These are phyloP conservation scores for Epithele typhae DNA, from an alignment of 768 basidiomycete species.

Conservation along the genomic window DNA sequence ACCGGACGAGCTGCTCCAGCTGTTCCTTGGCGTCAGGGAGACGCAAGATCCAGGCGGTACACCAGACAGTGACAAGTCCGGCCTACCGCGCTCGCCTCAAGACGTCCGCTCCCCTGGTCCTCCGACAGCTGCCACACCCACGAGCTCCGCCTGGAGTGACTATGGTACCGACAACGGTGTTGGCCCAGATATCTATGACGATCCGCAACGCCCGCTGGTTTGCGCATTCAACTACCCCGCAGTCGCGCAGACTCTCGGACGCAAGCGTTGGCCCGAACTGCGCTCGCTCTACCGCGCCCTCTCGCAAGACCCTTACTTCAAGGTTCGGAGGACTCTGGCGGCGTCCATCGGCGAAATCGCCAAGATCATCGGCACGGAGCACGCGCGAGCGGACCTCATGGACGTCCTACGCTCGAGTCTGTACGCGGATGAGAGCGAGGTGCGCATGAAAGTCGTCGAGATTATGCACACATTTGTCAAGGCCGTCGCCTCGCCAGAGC, in stretches of 20 bases:
- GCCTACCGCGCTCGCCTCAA: too few relatives aligned
- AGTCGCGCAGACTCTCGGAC: constrained; percentile 78
- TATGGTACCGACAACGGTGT: constrained; percentile 8
- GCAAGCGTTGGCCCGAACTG: constrained; percentile 67
- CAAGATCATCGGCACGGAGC: constrained; percentile 71
- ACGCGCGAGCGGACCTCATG: constrained; percentile 65
- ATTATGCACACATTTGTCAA: constrained; percentile 53
- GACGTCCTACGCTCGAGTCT: constrained; percentile 65
- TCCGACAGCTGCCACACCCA: not conserved
- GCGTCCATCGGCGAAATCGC: constrained; percentile 89
- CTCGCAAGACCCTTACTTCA: constrained; percentile 50
- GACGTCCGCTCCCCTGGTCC: not conserved
- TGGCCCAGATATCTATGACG: constrained; percentile 36
- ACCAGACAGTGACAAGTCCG: not conserved
- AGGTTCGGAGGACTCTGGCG: constrained; percentile 76
- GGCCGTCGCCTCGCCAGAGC: constrained; percentile 44
- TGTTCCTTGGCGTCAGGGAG: constrained; percentile 67
- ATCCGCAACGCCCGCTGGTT: constrained; percentile 70
- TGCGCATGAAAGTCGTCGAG: constrained; percentile 69
- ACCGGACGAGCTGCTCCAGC: constrained; percentile 65
- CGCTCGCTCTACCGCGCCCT: constrained; percentile 65
- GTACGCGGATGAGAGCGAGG: constrained; percentile 57
- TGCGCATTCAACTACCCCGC: constrained; percentile 93
- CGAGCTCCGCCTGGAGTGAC: constrained; percentile 15
- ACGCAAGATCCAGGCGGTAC: constrained; percentile 29